Evolutionary conservation across 2,329 filamentous ascomycete genomes (phyloP).

Genomic region (Westerdykella aurantiaca): DNA sequence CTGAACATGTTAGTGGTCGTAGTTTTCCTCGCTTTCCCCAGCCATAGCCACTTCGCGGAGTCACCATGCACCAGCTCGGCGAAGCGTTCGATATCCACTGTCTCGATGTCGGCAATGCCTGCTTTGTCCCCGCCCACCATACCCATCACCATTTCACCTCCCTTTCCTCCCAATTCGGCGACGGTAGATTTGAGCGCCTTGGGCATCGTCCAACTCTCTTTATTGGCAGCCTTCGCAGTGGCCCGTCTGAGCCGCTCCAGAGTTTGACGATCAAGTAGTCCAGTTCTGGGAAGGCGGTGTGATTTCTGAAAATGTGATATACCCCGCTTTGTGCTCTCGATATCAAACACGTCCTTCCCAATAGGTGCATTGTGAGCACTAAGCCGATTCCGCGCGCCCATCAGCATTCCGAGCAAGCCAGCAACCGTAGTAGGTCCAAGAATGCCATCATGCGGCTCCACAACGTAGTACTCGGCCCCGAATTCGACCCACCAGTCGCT

Average conservation of each 20-base stretch:
- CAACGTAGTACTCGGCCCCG: conserved; percentile 83
- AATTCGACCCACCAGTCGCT: conserved; percentile 96
- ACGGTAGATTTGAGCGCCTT: conserved; percentile 93
- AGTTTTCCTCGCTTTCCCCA: conserved; percentile 73
- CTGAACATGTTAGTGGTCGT: conserved; percentile 35
- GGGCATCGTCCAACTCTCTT: conserved; percentile 87
- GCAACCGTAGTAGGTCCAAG: conserved; percentile 88
- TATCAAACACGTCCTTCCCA: conserved; percentile 85
- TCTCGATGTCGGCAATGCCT: conserved; percentile 88
- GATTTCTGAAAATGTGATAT: conserved; percentile 87
- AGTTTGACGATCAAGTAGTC: conserved; percentile 76
- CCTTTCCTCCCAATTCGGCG: conserved; percentile 86
- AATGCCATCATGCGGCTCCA: conserved; percentile 88
- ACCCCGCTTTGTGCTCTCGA: conserved; percentile 73
- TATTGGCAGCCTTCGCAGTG: conserved; percentile 85
- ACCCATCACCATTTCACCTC: conserved; percentile 91
- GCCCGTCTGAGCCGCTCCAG: conserved; percentile 71
- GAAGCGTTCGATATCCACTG: conserved; percentile 80
- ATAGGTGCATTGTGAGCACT: conserved; percentile 80
- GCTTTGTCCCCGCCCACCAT: conserved; percentile 87
- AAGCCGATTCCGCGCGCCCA: conserved; percentile 84
- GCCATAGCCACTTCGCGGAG: conserved; percentile 88
- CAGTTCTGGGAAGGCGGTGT: conserved; percentile 70
- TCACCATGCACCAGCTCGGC: conserved; percentile 73
- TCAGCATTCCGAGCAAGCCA: conserved; percentile 76